These are phyloP conservation scores for Ricinus communis DNA, from an alignment of 345 rosid species.

Conservation along the genomic window DNA sequence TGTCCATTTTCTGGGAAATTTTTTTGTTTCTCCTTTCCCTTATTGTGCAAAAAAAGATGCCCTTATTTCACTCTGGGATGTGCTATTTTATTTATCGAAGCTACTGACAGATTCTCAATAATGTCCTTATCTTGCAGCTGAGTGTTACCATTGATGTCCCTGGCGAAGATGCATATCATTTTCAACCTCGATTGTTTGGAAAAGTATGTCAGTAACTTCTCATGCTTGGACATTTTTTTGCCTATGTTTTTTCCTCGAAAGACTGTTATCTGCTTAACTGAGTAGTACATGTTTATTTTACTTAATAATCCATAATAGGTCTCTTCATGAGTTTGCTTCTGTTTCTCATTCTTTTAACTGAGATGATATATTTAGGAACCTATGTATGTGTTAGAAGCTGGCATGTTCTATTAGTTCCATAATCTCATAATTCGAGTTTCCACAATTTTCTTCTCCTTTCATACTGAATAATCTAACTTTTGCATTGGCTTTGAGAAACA, in stretches of 20 bases:
- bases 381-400: not conserved
- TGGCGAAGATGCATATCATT: constrained; percentile 65
- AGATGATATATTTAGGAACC: not conserved
- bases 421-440: not conserved
- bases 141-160: constrained; percentile 67
- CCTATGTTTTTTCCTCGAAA: not conserved
- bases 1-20: constrained; percentile 9
- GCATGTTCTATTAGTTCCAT: not conserved
- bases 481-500: constrained; percentile 28
- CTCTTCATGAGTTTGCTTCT: not conserved
- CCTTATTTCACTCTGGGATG: not conserved
- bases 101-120: not conserved
- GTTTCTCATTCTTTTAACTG: not conserved
- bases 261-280: not conserved
- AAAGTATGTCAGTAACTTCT: constrained; percentile 48
- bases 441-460: not conserved
- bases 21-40: constrained; percentile 1
- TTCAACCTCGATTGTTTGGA: constrained; percentile 84
- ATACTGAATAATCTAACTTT: not conserved
- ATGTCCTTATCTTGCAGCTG: constrained; percentile 41
- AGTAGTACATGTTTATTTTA: not conserved
- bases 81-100: not conserved
- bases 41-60: not conserved
- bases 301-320: not conserved
- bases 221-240: not conserved